Evolutionary conservation across 2,329 filamentous ascomycete species (phyloP), one percentile per base, ranked within the genome.

Genomic region (Diplodia scrobiculata): DNA sequence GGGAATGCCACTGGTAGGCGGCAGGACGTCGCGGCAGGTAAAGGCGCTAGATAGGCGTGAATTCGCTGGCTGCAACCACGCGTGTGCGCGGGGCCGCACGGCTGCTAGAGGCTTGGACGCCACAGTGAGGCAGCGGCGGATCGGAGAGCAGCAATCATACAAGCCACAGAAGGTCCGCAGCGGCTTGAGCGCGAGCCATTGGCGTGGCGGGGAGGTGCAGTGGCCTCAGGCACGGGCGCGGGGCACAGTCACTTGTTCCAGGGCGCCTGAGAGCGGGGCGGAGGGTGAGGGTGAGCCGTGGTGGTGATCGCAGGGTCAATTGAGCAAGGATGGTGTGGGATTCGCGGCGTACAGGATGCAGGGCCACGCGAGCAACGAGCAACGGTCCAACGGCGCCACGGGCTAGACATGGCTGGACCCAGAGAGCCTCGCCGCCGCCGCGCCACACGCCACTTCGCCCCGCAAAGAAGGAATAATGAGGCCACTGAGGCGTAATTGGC

Each of bases 81-180:
- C 48, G 51, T 53, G 29, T 53, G 51, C 51, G 51, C 27, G 27
- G 51, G 27, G 51, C 51, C 51, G 29, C 51, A 53, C 25, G 51
- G 25, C 25, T 53, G 51, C 25, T 27, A 3, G 17, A 53, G 29
- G 13, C 29, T 19, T 19, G 32, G 34, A 29, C 29, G n/a, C 32
- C 51, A 53, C 51, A 29, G 3, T 34, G 51, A 53, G 17, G 25
- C 25, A 25, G 25, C 41, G 50, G 27, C 50, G 51, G 27, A 27
- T 52, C 17, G 17, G 25, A 50, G 50, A 36, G 34, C 34, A 45
- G 51, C 29, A 21, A 21, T 19, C 29, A 54, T 54, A n/a, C 13
- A 54, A 54, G 51, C 51, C 27, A 17, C 29, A 34, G 14, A 34
- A 32, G 29, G 51, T 34, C 29, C 27, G 29, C 51, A 9, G 29